phyloP scores from a whole-genome alignment of 306 rosid species.

The Cucumis cinereus region DNA sequence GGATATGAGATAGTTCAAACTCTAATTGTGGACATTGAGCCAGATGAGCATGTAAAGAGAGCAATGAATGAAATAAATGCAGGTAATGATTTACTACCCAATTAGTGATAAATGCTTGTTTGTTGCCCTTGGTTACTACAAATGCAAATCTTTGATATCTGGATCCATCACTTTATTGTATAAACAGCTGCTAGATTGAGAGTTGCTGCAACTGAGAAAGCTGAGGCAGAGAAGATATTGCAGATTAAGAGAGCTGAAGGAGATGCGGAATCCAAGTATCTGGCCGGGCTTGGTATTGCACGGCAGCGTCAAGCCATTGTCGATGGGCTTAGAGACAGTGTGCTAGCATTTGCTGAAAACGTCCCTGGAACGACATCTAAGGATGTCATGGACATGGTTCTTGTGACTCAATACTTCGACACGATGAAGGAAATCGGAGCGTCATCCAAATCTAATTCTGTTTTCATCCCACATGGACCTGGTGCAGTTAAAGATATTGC shows the following conservation, averaged over 20 bases:
- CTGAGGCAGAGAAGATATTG: conserved; percentile 46
- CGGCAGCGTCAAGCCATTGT: conserved; percentile 54
- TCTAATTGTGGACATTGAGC: conserved; percentile 40
- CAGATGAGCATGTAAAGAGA: conserved; percentile 44
- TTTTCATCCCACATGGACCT: conserved; percentile 47
- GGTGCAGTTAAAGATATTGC: conserved; percentile 40
- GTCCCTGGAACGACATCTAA: conserved; percentile 42
- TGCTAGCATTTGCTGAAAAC: conserved; percentile 38
- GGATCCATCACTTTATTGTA: neutral
- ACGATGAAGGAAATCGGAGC: conserved; percentile 49
- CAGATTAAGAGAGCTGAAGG: conserved; percentile 47
- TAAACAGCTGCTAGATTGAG: conserved; percentile 42
- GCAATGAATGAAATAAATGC: conserved; percentile 48
- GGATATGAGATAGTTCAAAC: conserved; percentile 46
- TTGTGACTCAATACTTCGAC: conserved; percentile 46
- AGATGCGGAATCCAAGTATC: conserved; percentile 43
- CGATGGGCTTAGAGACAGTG: conserved; percentile 47
- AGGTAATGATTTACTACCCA: conserved; percentile 14
- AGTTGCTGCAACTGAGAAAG: conserved; percentile 37
- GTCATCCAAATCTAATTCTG: conserved; percentile 30
- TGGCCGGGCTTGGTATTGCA: conserved; percentile 41
- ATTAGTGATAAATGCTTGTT: neutral
- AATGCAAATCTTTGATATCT: neutral
- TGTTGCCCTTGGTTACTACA: neutral
- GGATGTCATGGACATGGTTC: conserved; percentile 52